Percentiles rank a stretch among this genome's conserved stretches.
Conservation (phyloP, 2,329 filamentous ascomycete species). For the Cordyceps fumosorosea region DNA sequence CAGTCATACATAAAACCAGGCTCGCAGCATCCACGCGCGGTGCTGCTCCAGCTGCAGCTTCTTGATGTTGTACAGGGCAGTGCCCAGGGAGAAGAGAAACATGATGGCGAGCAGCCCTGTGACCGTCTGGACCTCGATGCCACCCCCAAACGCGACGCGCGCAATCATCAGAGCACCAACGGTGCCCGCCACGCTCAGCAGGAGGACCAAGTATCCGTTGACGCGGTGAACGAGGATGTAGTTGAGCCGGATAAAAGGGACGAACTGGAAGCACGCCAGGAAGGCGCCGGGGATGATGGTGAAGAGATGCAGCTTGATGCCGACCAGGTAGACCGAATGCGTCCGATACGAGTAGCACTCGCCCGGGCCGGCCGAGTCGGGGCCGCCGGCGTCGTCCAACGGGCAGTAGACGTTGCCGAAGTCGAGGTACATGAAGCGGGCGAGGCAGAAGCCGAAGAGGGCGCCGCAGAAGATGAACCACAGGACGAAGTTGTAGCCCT, state of each 20-base stretch:
- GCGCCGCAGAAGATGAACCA: slow-evolving; percentile 32
- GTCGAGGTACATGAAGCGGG: slow-evolving; percentile 40
- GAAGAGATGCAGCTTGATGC: slow-evolving; percentile 38
- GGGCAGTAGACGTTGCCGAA: slow-evolving; percentile 31
- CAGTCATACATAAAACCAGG: slow-evolving; percentile 38
- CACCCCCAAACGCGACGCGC: slow-evolving; percentile 25
- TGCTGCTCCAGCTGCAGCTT: slow-evolving; percentile 54
- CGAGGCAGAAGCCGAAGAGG: slow-evolving; percentile 39
- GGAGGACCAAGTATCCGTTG: slow-evolving; percentile 47
- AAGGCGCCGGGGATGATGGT: slow-evolving; percentile 36
- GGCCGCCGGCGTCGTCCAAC: background rate
- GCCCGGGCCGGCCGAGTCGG: slow-evolving; percentile 22
- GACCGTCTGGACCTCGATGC: slow-evolving; percentile 36
- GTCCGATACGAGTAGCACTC: slow-evolving; percentile 33
- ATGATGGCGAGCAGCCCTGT: slow-evolving; percentile 37
- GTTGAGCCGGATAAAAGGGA: slow-evolving; percentile 39
- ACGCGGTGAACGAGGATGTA: slow-evolving; percentile 48
- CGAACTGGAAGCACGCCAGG: slow-evolving; percentile 39
- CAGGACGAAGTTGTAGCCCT: slow-evolving; percentile 18
- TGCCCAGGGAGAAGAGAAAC: slow-evolving; percentile 32
- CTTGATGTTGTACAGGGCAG: slow-evolving; percentile 51
- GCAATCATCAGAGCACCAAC: slow-evolving; percentile 46
- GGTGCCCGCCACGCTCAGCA: slow-evolving; percentile 38
- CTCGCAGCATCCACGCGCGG: slow-evolving; percentile 55
- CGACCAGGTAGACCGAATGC: slow-evolving; percentile 24